Evolutionary conservation across 129 eudicot genomes (phyloP).

Genomic region (Lactuca sativa): DNA sequence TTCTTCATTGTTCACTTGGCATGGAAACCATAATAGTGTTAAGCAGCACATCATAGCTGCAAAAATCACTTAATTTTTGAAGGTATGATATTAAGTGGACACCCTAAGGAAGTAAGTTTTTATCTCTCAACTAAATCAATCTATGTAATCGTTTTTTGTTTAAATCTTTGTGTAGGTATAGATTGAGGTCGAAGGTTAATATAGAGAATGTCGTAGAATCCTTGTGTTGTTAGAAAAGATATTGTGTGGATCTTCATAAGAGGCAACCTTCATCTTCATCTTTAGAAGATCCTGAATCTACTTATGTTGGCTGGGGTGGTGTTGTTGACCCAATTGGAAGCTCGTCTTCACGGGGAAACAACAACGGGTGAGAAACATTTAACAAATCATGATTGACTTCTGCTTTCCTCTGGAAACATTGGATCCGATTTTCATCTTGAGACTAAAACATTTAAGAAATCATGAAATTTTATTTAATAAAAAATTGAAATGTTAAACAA

Average conservation of each 20-base stretch:
- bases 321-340: slow-evolving; percentile 51
- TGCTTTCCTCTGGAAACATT: slow-evolving; percentile 69
- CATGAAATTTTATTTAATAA: too few species aligned
- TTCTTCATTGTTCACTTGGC: slow-evolving; percentile 81
- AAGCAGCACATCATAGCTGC: slow-evolving; percentile 88
- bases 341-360: slow-evolving; percentile 61
- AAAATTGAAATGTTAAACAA: too few species aligned
- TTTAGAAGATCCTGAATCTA: slow-evolving; percentile 61
- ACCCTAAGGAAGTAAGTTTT: slow-evolving; percentile 58
- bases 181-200: slow-evolving; percentile 90
- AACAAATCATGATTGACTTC: too few species aligned
- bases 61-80: slow-evolving; percentile 85
- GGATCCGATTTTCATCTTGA: too few species aligned
- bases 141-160: too few species aligned
- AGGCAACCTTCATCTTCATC: slow-evolving; percentile 21
- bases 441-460: too few species aligned
- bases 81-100: slow-evolving; percentile 45
- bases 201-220: slow-evolving; percentile 64
- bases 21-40: slow-evolving; percentile 77
- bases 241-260: slow-evolving; percentile 48
- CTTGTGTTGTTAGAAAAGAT: slow-evolving; percentile 83
- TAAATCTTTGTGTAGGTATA: slow-evolving; percentile 81
- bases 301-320: slow-evolving; percentile 80
- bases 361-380: too few species aligned
- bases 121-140: too few species aligned